Conservation (phyloP, 345 rosid species). For the Alliaria petiolata region DNA sequence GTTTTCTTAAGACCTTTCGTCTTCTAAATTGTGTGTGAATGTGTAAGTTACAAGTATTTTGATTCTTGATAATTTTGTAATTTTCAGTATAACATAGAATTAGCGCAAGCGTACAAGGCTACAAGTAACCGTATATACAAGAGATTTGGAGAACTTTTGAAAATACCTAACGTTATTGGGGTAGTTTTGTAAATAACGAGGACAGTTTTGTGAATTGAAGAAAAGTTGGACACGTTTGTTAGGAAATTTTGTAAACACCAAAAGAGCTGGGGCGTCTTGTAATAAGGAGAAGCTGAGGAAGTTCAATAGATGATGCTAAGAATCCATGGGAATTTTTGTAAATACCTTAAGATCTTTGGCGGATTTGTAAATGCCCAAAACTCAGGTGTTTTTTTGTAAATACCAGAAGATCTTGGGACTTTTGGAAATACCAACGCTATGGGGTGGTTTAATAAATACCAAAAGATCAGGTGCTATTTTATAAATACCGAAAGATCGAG, state of each 20-base stretch:
- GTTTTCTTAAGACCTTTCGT: neutral
- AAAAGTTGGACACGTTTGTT: neutral
- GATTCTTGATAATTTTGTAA: conserved; percentile 7
- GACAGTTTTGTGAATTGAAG: neutral
- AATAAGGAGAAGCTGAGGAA: too few relatives aligned
- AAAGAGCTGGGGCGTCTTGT: too few relatives aligned
- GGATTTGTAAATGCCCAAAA: neutral
- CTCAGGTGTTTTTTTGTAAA: too few relatives aligned
- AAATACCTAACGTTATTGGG: neutral
- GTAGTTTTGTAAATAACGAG: neutral
- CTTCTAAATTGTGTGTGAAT: neutral
- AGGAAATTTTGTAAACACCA: too few relatives aligned
- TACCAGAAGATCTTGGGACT: too few relatives aligned
- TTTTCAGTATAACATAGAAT: neutral
- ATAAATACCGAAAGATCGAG: neutral
- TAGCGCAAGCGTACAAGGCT: neutral
- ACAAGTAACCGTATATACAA: neutral
- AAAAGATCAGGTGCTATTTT: neutral
- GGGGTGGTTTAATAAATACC: too few relatives aligned
- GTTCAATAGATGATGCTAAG: too few relatives aligned
- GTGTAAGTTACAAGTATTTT: neutral
- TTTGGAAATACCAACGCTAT: too few relatives aligned
- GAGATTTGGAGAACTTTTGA: neutral
- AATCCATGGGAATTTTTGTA: too few relatives aligned
- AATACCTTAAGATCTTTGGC: too few relatives aligned